Percentiles rank a stretch among this genome's conserved stretches.
Evolutionary conservation across 495 filamentous ascomycete species (phyloP).

Genomic region (Peziza echinospora): DNA sequence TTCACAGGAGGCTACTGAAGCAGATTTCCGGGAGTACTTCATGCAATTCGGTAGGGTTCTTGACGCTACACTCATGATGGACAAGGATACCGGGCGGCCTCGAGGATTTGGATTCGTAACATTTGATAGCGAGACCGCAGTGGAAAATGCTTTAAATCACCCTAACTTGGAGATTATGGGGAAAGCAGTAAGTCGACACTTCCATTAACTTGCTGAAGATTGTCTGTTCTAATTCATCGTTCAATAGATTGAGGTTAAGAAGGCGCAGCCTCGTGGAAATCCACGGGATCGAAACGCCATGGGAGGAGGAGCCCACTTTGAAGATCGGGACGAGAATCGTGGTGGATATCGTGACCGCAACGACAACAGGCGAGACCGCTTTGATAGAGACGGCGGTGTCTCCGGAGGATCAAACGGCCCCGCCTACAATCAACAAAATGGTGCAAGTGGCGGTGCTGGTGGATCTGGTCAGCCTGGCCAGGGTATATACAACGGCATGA

Average conservation of each 20-base stretch:
- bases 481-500: constrained; percentile 38
- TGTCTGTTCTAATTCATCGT: neutral
- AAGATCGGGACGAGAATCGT: constrained; percentile 51
- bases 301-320: constrained; percentile 11
- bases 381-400: constrained; percentile 20
- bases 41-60: constrained; percentile 88
- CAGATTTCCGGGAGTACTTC: constrained; percentile 91
- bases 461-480: constrained; percentile 6
- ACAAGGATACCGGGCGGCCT: constrained; percentile 91
- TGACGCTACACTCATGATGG: constrained; percentile 97
- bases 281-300: constrained; percentile 39
- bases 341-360: constrained; percentile 28
- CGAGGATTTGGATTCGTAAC: constrained; percentile 98
- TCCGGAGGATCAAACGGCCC: constrained; percentile 24
- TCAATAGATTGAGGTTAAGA: constrained; percentile 81
- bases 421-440: constrained; percentile 22
- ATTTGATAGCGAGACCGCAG: constrained; percentile 86
- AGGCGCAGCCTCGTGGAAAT: constrained; percentile 87
- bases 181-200: constrained; percentile 34
- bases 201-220: neutral
- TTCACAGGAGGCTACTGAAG: constrained; percentile 85
- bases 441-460: constrained; percentile 19
- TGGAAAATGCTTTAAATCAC: constrained; percentile 63
- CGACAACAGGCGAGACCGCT: constrained; percentile 21
- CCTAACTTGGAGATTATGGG: constrained; percentile 74